phyloP scores from a whole-genome alignment of 257 asterid genomes.

The Scutellaria baicalensis region DNA sequence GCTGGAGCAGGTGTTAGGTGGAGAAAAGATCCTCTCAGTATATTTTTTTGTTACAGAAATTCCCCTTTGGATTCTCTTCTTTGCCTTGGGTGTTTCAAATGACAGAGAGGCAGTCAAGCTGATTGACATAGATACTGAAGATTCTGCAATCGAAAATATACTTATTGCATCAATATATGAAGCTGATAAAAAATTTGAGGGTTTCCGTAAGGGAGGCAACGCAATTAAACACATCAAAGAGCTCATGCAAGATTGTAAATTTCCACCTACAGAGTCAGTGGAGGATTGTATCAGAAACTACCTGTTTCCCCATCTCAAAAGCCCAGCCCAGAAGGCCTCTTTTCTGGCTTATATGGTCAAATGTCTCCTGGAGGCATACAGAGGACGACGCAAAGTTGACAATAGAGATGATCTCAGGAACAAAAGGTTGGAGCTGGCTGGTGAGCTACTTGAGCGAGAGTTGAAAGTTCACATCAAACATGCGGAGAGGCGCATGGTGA shows the following conservation, averaged over 20 bases:
- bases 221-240: constrained; percentile 37
- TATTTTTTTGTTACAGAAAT: constrained; percentile 57
- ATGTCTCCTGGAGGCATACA: constrained; percentile 68
- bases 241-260: constrained; percentile 42
- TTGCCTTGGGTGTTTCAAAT: constrained; percentile 69
- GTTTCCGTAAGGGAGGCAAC: constrained; percentile 46
- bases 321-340: constrained; percentile 58
- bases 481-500: constrained; percentile 70
- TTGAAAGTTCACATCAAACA: constrained; percentile 72
- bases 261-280: constrained; percentile 69
- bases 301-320: constrained; percentile 59
- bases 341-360: constrained; percentile 89
- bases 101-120: constrained; percentile 63
- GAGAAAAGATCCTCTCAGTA: constrained; percentile 51
- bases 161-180: constrained; percentile 65
- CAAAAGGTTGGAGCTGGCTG: constrained; percentile 88
- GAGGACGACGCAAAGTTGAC: constrained; percentile 69
- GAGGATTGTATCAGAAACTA: constrained; percentile 55
- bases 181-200: constrained; percentile 57
- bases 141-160: constrained; percentile 40
- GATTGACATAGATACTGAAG: constrained; percentile 47
- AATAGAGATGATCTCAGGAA: constrained; percentile 85
- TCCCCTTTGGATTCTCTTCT: constrained; percentile 83
- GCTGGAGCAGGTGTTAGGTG: constrained; percentile 44
- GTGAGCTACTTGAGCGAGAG: constrained; percentile 83